Evolutionary conservation across 768 basidiomycete genomes (phyloP), one percentile per base, ranked within the genome.

Genomic region (Termitomyces eurrhizus): DNA sequence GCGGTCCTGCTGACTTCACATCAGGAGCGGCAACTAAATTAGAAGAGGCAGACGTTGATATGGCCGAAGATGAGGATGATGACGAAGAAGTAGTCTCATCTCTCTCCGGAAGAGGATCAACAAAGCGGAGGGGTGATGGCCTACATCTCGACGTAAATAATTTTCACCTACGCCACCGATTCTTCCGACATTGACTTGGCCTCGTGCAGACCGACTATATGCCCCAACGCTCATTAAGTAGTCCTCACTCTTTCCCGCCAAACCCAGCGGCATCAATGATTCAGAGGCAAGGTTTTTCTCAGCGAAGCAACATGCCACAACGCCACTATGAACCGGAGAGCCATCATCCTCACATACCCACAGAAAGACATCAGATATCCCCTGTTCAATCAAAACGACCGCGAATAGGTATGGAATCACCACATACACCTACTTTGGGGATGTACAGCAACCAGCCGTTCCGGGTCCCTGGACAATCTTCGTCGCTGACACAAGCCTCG

Each of bases 1-100:
- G 77, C 32, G 76, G 77, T 7, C 79, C 80, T 7, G 65, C 66
- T 6, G 81, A 83, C 65, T 83, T 83, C 62, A 75, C 75, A 7
- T 76, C 75, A 11, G 70, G 66, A 64, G 66, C 66, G 18, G 65
- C 57, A 32, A 57, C 65, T 52, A 73, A 72, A 61, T 64, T 72
- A 37, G 75, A 77, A 36, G 74, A 74, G 13, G 67, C 67, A 2
- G 79, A 77, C 24, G 74, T 73, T 12, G 75, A 69, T 1, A 77
- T 78, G 21, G 79, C 79, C 3, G 65, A 66, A 13, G 65, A 64
- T 36, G 65, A 64, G 7, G 59, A 63, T 52, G 79, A 44, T 8
- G 63, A 62, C 2, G 65, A 64, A 24, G 62, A 65, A 36, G 79
- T 35, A n/a, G 51, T 21, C 11, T 6, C 50, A 24, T 24, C 49